Conservation (phyloP, 495 filamentous ascomycete genomes). For the Annulohypoxylon nitens region DNA sequence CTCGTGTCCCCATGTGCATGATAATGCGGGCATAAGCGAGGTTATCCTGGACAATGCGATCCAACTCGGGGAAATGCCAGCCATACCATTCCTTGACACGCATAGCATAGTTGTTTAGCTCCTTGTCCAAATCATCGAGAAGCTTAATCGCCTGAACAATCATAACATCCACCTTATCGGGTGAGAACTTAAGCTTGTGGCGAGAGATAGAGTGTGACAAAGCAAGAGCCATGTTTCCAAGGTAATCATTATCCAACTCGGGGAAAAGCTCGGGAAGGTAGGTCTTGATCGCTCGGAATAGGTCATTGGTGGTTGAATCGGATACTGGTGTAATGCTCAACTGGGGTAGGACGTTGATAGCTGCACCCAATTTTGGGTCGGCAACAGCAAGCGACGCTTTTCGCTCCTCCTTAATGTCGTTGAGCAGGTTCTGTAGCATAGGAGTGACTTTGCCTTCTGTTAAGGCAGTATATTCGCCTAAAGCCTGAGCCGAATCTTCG, state of each 20-base stretch:
- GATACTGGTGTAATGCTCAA: slow-evolving; percentile 87
- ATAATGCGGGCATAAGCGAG: slow-evolving; percentile 92
- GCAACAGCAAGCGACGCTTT: slow-evolving; percentile 95
- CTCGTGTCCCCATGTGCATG: slow-evolving; percentile 86
- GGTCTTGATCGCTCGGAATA: slow-evolving; percentile 93
- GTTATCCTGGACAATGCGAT: slow-evolving; percentile 97
- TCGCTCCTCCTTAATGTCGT: slow-evolving; percentile 96
- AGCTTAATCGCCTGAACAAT: slow-evolving; percentile 96
- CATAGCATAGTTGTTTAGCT: slow-evolving; percentile 99
- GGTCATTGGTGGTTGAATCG: slow-evolving; percentile 85
- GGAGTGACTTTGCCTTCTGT: slow-evolving; percentile 97
- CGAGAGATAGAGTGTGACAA: slow-evolving; percentile 97
- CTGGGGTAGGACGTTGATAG: slow-evolving; percentile 90
- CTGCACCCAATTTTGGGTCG: slow-evolving; percentile 91
- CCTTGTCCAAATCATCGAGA: slow-evolving; percentile 97
- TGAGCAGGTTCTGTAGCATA: slow-evolving; percentile 81
- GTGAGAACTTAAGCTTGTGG: slow-evolving; percentile 98
- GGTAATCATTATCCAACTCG: slow-evolving; percentile 83
- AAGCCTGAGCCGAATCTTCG: slow-evolving; percentile 85
- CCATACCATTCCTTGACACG: slow-evolving; percentile 99
- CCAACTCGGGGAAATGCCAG: slow-evolving; percentile 99
- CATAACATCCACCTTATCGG: slow-evolving; percentile 99
- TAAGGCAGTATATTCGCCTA: slow-evolving; percentile 88
- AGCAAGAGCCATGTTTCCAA: slow-evolving; percentile 93
- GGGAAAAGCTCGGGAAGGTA: slow-evolving; percentile 93